Evolutionary conservation across 331 rosid genomes (phyloP).

Genomic region (Quercus tomentella): DNA sequence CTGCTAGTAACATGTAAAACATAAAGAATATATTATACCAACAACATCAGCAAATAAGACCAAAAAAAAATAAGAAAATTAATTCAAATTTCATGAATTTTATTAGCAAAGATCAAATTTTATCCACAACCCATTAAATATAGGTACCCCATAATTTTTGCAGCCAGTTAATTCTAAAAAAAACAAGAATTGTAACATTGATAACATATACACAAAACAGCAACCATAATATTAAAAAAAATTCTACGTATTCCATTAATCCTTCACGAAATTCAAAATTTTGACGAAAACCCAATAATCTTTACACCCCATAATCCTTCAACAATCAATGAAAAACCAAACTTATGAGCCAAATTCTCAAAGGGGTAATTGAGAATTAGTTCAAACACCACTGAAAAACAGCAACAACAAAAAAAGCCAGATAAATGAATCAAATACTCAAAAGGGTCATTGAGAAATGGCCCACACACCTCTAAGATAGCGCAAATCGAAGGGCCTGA

Average conservation of each 20-base stretch:
- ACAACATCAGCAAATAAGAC: not conserved
- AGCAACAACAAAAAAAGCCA: slow-evolving; percentile 9
- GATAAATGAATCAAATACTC: not conserved
- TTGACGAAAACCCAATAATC: slow-evolving; percentile 26
- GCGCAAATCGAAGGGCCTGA: slow-evolving; percentile 60
- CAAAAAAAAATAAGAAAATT: not conserved
- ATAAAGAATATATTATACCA: not conserved
- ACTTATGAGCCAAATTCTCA: slow-evolving; percentile 2
- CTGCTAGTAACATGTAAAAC: not conserved
- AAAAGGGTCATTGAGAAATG: slow-evolving; percentile 19
- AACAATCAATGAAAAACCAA: not conserved
- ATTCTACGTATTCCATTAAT: not conserved
- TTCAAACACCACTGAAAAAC: slow-evolving; percentile 57
- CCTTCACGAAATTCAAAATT: not conserved
- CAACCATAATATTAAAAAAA: slow-evolving; percentile 9
- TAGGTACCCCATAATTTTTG: not conserved
- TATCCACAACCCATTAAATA: not conserved
- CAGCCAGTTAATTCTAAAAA: not conserved
- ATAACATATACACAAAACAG: not conserved
- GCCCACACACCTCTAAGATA: slow-evolving; percentile 69
- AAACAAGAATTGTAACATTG: not conserved
- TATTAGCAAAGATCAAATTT: not conserved
- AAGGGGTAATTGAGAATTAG: slow-evolving; percentile 17
- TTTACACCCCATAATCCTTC: not conserved
- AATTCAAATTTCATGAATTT: not conserved